Base-by-base conservation (phyloP, 2,329 filamentous ascomycete species). In the Epichloe elymi region DNA sequence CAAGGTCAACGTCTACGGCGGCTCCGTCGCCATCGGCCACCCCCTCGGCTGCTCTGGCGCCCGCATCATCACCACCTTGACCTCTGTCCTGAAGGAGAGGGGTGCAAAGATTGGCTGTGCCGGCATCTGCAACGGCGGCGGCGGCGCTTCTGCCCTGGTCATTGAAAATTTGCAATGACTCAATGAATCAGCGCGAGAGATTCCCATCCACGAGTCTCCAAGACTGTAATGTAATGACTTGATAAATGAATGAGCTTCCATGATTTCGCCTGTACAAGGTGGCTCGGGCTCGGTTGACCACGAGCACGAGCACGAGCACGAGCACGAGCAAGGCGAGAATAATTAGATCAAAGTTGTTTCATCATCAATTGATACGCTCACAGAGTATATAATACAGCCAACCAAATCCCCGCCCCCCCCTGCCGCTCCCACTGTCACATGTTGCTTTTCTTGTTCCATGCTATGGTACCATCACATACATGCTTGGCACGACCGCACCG, bases 51-150 rank as follows among this genome's bases (percentile, higher is more conserved):
- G 86, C 66, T 95, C 88, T 33, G 93, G 93, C 61, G 93, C 93
- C 53, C 86, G 93, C 65, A 96, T 98, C 63, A 78, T 95, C 60
- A 85, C 89, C 46, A 98, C 93, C 15, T 71, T 98, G 58, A 80
- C 94, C 50, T 86, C 88, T 56, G 91, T 97, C 37, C 74, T 98
- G 63, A 86, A 80, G 68, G 85, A 93, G 68, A 93, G 90, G 78
- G 86, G 88, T 68, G 90, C 82, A 63, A 96, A 94, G 83, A 83
- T 97, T 67, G 93, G 93, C 52, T 86, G 83, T 63, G 91, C 87
- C 39, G 93, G 88, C 63, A 97, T 98, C 65, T 98, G 93, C 82
- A 98, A 98, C 70, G 93, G 93, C 58, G 93, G 93, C 52, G 93
- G 93, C 61, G 93, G 93, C 67, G 93, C 93, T 54, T 95, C 88